Evolutionary conservation across 257 asterid species (phyloP).

Genomic region (Penstemon davidsonii): DNA sequence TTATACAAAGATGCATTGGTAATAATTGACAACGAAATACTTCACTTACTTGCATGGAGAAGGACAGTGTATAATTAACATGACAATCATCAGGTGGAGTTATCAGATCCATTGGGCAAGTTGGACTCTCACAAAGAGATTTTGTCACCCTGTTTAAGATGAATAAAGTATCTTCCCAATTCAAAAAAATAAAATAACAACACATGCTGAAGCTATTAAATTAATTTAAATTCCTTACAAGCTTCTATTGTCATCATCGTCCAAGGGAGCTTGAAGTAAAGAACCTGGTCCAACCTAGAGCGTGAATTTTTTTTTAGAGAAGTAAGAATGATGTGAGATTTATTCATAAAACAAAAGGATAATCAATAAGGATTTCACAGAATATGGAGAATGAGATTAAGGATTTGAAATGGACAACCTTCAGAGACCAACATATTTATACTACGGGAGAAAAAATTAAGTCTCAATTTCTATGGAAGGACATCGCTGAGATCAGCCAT

Average conservation of each 20-base stretch:
- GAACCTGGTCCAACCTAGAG: slow-evolving; percentile 91
- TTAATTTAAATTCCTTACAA: slow-evolving; percentile 46
- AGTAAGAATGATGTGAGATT: slow-evolving; percentile 28
- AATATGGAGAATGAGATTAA: slow-evolving; percentile 16
- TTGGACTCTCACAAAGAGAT: slow-evolving; percentile 78
- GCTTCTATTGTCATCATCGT: slow-evolving; percentile 67
- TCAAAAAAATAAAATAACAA: slow-evolving; percentile 19
- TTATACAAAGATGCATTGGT: neutral
- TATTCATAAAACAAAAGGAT: slow-evolving; percentile 17
- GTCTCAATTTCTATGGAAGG: neutral
- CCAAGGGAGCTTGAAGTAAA: slow-evolving; percentile 95
- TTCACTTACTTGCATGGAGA: slow-evolving; percentile 84
- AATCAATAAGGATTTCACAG: slow-evolving; percentile 24
- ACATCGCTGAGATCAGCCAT: slow-evolving; percentile 13
- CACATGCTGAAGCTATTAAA: slow-evolving; percentile 20
- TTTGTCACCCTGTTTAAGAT: slow-evolving; percentile 67
- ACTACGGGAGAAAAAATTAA: neutral
- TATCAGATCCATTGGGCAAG: slow-evolving; percentile 86
- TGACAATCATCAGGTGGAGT: slow-evolving; percentile 97
- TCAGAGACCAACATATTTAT: slow-evolving; percentile 4
- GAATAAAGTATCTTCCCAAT: slow-evolving; percentile 27
- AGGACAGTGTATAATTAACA: slow-evolving; percentile 86
- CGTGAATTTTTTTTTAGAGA: slow-evolving; percentile 23
- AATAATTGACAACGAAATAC: slow-evolving; percentile 1
- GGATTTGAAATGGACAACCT: slow-evolving; percentile 14